phyloP scores from a whole-genome alignment of 768 basidiomycete species.

The Naganishia vaughanmartiniae region DNA sequence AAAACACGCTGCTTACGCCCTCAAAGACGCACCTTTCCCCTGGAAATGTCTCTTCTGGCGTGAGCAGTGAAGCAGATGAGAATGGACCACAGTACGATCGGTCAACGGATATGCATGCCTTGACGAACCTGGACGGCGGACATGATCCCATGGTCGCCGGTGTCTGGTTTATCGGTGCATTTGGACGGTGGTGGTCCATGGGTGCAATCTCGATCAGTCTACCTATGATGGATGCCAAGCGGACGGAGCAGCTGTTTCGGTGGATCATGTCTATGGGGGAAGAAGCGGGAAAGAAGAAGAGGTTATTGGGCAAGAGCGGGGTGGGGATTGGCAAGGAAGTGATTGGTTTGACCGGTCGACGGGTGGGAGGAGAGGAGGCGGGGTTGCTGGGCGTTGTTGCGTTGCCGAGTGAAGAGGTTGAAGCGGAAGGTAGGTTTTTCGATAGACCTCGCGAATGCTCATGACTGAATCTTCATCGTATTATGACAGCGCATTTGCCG shows the following conservation, averaged over 20 bases:
- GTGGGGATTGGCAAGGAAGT: slow-evolving; percentile 19
- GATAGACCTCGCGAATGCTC: background rate
- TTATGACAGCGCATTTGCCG: background rate
- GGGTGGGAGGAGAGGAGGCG: slow-evolving; percentile 15
- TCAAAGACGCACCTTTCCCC: slow-evolving; percentile 7
- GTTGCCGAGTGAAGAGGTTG: slow-evolving; percentile 28
- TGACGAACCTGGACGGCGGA: slow-evolving; percentile 12
- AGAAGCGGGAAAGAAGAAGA: slow-evolving; percentile 20
- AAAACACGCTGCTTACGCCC: slow-evolving; percentile 6
- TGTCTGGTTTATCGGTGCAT: slow-evolving; percentile 85
- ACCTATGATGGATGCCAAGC: slow-evolving; percentile 45
- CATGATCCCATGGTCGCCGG: slow-evolving; percentile 53
- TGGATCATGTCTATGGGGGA: slow-evolving; percentile 27
- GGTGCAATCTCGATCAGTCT: slow-evolving; percentile 60
- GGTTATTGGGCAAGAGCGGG: slow-evolving; percentile 18
- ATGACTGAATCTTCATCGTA: background rate
- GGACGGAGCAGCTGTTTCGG: slow-evolving; percentile 37
- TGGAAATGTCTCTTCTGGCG: slow-evolving; percentile 1
- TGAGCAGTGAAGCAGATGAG: slow-evolving; percentile 25
- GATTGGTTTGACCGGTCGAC: slow-evolving; percentile 15
- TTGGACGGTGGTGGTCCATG: slow-evolving; percentile 87
- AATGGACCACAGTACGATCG: slow-evolving; percentile 29
- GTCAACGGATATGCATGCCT: background rate
- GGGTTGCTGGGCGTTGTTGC: slow-evolving; percentile 30
- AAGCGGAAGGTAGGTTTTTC: slow-evolving; percentile 16